Conservation (phyloP, 305 asterid species). For the Fraxinus ornus region DNA sequence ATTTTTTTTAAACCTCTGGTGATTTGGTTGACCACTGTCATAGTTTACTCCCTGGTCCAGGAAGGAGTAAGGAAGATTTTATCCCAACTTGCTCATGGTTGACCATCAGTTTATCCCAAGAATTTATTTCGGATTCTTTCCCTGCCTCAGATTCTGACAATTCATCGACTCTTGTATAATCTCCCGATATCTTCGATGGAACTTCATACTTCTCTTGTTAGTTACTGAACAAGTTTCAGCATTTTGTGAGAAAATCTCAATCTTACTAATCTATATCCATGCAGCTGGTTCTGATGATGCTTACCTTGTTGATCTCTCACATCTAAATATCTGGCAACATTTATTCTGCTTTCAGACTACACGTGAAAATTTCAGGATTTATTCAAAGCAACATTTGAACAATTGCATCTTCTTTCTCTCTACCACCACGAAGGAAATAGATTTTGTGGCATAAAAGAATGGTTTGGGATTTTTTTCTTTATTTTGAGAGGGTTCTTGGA, state of each 20-base stretch:
- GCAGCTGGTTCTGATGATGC: neutral
- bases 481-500: neutral
- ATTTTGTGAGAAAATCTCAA: neutral
- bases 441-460: neutral
- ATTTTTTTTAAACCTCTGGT: neutral
- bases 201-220: constrained; percentile 11
- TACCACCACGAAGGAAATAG: constrained; percentile 1
- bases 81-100: neutral
- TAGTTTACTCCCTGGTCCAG: neutral
- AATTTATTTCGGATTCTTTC: neutral
- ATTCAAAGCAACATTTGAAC: neutral
- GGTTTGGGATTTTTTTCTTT: constrained; percentile 6
- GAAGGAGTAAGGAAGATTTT: neutral
- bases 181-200: neutral
- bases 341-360: neutral
- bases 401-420: neutral
- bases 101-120: neutral
- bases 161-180: neutral
- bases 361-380: constrained; percentile 3
- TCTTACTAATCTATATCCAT: neutral
- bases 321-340: neutral
- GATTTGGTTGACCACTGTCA: neutral
- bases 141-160: neutral
- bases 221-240: neutral
- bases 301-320: neutral